Percentiles rank a stretch among this genome's conserved stretches.
Evolutionary conservation across 1,284 basidiomycete species (phyloP).

Genomic region (Ceratobasidium theobromae): DNA sequence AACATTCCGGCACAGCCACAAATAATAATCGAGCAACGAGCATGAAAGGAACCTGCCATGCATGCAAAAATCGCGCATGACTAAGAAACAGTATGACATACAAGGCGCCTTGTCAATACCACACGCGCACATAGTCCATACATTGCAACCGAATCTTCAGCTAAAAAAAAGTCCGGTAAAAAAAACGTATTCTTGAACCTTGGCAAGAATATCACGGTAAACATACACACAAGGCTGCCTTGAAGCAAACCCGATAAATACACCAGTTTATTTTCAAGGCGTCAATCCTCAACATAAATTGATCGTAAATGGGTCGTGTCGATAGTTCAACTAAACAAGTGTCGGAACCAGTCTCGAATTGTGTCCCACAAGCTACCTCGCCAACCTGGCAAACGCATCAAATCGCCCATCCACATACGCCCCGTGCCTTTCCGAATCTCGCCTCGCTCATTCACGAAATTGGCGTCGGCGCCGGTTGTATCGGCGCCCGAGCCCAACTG

Average conservation of each 20-base stretch:
- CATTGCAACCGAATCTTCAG: conserved; percentile 1
- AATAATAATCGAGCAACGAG: background rate
- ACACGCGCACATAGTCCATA: background rate
- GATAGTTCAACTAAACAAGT: conserved; percentile 29
- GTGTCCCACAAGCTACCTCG: conserved; percentile 35
- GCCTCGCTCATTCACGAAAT: conserved; percentile 24
- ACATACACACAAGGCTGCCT: conserved; percentile 1
- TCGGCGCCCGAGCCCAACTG: conserved; percentile 1
- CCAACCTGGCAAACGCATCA: conserved; percentile 33
- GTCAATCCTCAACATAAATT: background rate
- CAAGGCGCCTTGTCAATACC: conserved; percentile 1
- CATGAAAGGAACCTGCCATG: no score
- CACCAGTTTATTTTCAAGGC: background rate
- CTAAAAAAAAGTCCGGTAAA: background rate
- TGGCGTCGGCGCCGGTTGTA: background rate
- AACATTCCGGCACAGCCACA: conserved; percentile 27
- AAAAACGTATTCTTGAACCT: background rate
- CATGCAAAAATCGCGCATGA: conserved; percentile 3
- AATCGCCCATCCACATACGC: conserved; percentile 34
- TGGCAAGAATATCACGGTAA: background rate
- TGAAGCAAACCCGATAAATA: background rate
- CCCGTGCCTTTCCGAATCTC: conserved; percentile 36
- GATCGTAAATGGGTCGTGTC: background rate
- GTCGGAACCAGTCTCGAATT: conserved; percentile 34
- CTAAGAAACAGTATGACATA: background rate